These are phyloP conservation scores for Austropuccinia psidii DNA, from an alignment of 1,284 basidiomycete species.

Conservation along the genomic window DNA sequence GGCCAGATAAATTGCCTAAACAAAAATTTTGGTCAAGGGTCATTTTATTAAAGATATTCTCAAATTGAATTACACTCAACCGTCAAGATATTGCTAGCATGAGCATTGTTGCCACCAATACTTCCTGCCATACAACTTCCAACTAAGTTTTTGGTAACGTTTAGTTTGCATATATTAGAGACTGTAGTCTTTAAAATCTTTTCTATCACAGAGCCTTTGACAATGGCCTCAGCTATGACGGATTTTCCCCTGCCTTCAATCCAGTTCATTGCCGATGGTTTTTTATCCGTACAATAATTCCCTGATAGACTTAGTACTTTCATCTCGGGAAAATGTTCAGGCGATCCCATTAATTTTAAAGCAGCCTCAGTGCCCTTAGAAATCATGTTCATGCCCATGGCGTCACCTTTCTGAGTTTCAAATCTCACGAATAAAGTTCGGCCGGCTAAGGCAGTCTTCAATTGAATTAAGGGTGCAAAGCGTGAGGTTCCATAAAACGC, in stretches of 20 bases:
- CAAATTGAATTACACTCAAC: slow-evolving; percentile 38
- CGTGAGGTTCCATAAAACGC: slow-evolving; percentile 92
- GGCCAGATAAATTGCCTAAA: slow-evolving; percentile 70
- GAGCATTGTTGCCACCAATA: slow-evolving; percentile 96
- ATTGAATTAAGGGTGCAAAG: slow-evolving; percentile 70
- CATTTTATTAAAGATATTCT: no score
- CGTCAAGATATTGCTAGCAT: slow-evolving; percentile 95
- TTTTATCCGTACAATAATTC: slow-evolving; percentile 99
- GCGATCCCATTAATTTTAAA: slow-evolving; percentile 63
- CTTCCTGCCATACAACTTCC: slow-evolving; percentile 97
- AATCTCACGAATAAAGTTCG: slow-evolving; percentile 93
- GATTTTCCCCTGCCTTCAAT: slow-evolving; percentile 98
- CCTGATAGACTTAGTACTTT: slow-evolving; percentile 84
- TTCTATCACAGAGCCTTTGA: slow-evolving; percentile 81
- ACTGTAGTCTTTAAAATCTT: slow-evolving; percentile 93
- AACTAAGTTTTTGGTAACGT: slow-evolving; percentile 94
- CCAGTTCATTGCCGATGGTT: slow-evolving; percentile 99
- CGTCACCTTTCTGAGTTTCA: slow-evolving; percentile 89
- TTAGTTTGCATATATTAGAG: slow-evolving; percentile 78
- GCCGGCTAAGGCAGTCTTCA: slow-evolving; percentile 81
- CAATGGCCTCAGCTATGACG: slow-evolving; percentile 88
- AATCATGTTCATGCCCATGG: slow-evolving; percentile 99
- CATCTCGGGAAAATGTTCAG: slow-evolving; percentile 83
- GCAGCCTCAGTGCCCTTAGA: slow-evolving; percentile 86
- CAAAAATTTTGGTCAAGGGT: no score